Evolutionary conservation across 768 basidiomycete species (phyloP).

Genomic region (Mrakia gelida): DNA sequence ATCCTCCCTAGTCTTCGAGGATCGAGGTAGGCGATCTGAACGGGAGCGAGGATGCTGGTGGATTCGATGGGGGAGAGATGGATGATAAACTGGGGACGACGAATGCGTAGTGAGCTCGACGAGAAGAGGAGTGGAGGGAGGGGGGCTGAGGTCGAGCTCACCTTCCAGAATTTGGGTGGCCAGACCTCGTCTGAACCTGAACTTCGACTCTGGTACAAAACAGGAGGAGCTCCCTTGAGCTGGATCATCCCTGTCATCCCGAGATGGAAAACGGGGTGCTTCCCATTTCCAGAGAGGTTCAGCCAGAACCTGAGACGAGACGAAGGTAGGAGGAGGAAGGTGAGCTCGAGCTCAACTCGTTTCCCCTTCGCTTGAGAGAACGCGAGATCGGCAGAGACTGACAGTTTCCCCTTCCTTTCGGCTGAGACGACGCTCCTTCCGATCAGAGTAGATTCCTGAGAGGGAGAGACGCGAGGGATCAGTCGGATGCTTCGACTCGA

Average conservation of each 20-base stretch:
- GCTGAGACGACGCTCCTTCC: slow-evolving; percentile 8
- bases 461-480: background rate
- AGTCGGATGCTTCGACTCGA: background rate
- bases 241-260: slow-evolving; percentile 30
- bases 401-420: slow-evolving; percentile 28
- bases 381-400: background rate
- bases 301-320: slow-evolving; percentile 18
- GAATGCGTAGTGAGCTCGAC: background rate
- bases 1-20: slow-evolving; percentile 25
- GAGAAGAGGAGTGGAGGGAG: too few species aligned
- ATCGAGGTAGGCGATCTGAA: slow-evolving; percentile 27
- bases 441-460: background rate
- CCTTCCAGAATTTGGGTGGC: slow-evolving; percentile 28
- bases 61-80: background rate
- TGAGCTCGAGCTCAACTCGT: background rate
- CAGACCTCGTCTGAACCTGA: background rate
- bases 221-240: background rate
- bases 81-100: slow-evolving; percentile 22
- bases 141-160: background rate
- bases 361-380: background rate
- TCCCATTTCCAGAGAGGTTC: background rate
- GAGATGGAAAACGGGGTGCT: slow-evolving; percentile 24
- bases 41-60: background rate
- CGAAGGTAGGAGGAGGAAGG: background rate
- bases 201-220: slow-evolving; percentile 8